phyloP scores from a whole-genome alignment of 2,329 filamentous ascomycete genomes.

The Coniochaeta hoffmannii region DNA sequence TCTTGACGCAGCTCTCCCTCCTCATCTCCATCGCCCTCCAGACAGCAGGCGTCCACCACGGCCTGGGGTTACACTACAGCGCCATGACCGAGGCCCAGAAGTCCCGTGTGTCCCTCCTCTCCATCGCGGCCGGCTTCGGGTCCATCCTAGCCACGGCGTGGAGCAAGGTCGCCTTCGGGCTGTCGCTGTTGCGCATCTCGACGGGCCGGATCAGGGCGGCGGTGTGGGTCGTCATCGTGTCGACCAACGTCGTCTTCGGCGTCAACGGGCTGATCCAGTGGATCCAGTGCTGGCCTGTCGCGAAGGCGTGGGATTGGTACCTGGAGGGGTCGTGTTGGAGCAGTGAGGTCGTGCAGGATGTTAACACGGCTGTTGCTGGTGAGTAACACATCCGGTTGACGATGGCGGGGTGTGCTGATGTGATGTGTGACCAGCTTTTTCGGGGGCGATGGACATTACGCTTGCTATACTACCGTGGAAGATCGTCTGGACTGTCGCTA shows the following conservation, averaged over 20 bases:
- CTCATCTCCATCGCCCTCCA: neutral
- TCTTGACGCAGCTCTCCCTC: neutral
- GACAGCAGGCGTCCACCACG: neutral
- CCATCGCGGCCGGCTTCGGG: conserved; percentile 5
- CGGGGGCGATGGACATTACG: neutral
- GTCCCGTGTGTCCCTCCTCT: neutral
- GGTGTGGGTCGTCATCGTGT: conserved; percentile 14
- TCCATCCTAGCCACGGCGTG: conserved; percentile 17
- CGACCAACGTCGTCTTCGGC: conserved; percentile 8
- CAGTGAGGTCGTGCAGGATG: neutral
- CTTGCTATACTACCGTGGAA: neutral
- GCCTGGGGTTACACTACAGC: neutral
- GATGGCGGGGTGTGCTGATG: neutral
- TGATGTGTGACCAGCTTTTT: neutral
- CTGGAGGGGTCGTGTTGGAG: conserved; percentile 3
- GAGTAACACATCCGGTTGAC: neutral
- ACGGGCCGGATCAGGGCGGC: conserved; percentile 7
- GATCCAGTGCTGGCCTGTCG: conserved; percentile 3
- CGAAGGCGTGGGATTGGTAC: conserved; percentile 1
- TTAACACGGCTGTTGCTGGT: conserved; percentile 2
- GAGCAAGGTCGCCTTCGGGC: conserved; percentile 20
- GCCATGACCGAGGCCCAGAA: neutral
- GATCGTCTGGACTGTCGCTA: neutral
- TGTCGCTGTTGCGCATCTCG: conserved; percentile 15
- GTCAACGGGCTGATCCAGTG: conserved; percentile 6